Conservation (phyloP, 2,329 filamentous ascomycete genomes). For the Cytospora piceae region DNA sequence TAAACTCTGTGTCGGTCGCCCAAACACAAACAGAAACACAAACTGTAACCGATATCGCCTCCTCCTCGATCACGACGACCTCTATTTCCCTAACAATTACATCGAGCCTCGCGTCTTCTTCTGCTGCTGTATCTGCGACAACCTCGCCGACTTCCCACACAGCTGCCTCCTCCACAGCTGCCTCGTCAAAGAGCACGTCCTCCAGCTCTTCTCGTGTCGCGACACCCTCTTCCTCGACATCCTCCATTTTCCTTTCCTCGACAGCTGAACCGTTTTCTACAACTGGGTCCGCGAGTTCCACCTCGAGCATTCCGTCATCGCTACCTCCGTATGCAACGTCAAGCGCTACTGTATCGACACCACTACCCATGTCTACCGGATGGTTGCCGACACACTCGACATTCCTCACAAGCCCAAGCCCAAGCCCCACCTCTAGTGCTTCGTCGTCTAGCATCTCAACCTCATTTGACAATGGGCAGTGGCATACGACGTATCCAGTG, state of each 20-base stretch:
- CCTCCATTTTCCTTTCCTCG: neutral
- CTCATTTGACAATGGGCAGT: constrained; percentile 28
- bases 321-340: constrained; percentile 17
- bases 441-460: neutral
- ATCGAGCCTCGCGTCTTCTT: neutral
- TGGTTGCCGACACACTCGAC: constrained; percentile 21
- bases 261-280: neutral
- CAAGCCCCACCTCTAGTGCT: neutral
- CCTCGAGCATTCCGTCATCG: neutral
- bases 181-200: neutral
- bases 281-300: neutral
- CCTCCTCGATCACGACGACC: constrained; percentile 2
- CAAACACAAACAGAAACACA: constrained; percentile 19
- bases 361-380: neutral
- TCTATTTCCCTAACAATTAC: neutral
- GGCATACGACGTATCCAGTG: constrained; percentile 28
- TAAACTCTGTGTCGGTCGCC: constrained; percentile 14
- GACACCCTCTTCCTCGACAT: neutral
- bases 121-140: neutral
- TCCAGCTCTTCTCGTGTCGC: neutral
- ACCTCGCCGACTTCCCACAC: neutral
- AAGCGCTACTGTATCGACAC: neutral
- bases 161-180: neutral
- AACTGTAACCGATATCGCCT: constrained; percentile 13
- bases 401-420: constrained; percentile 23